Evolutionary conservation across 2,329 filamentous ascomycete genomes (phyloP).

Genomic region (Exophiala alcalophila): DNA sequence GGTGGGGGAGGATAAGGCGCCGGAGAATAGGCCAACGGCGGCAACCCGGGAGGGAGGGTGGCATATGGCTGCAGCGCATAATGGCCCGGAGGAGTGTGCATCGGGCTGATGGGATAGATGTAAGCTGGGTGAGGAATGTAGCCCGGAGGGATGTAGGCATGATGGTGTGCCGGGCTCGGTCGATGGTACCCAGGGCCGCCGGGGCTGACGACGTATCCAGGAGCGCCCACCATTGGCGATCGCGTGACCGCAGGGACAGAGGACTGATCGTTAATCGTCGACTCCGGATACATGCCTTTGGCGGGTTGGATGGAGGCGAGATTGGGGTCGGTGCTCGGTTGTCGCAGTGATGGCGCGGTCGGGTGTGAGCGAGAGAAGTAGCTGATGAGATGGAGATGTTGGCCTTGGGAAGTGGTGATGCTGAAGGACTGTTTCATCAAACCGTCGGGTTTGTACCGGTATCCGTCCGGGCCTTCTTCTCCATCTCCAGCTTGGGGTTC

Average conservation of each 20-base stretch:
- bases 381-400: constrained; percentile 95
- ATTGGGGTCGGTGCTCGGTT: constrained; percentile 75
- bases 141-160: constrained; percentile 37
- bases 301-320: constrained; percentile 79
- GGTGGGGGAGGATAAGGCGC: constrained; percentile 20
- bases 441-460: constrained; percentile 91
- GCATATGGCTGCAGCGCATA: constrained; percentile 26
- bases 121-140: constrained; percentile 35
- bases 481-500: constrained; percentile 69
- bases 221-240: constrained; percentile 61
- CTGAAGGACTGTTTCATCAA: constrained; percentile 99
- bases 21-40: constrained; percentile 23
- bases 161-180: constrained; percentile 39
- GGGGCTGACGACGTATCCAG: constrained; percentile 52
- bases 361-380: constrained; percentile 85
- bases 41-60: constrained; percentile 18
- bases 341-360: constrained; percentile 67
- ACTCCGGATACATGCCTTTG: constrained; percentile 97
- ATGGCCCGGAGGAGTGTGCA: constrained; percentile 43
- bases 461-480: constrained; percentile 78
- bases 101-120: constrained; percentile 45
- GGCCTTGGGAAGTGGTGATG: constrained; percentile 85
- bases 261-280: constrained; percentile 80
- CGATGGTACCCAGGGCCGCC: constrained; percentile 55
- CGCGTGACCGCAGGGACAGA: constrained; percentile 78